Evolutionary conservation across 2,329 filamentous ascomycete species (phyloP), one percentile per base, ranked within the genome.

Genomic region (Pyricularia sp.): DNA sequence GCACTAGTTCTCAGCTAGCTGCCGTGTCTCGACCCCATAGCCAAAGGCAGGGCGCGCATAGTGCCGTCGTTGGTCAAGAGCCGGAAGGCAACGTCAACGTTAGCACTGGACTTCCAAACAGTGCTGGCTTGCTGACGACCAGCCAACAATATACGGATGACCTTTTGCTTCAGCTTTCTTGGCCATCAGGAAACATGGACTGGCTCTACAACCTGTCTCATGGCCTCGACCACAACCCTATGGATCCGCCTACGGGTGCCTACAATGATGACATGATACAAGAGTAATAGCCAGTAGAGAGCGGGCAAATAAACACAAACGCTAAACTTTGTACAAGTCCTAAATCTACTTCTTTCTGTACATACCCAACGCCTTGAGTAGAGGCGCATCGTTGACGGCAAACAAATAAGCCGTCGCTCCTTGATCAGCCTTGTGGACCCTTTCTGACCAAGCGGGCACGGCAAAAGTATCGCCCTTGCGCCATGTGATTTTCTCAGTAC

Each of bases 401-500:
- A 80, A 75, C 0, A 80, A 70, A 17, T 79, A 79, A 2, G 77
- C 77, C 23, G 70, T 70, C 12, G 75, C 72, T 0, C 69, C 73
- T 0, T 64, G 25, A 66, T 75, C 74, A 55, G 79, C 79, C 1
- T 81, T 76, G 72, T 86, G 84, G 72, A 82, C 78, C 59, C 84
- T 79, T 69, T 75, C 78, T 33, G 82, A 79, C 84, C 85, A 87
- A 0, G 83, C 76, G 0, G 85, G 84, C 1, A 87, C 77, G 30
- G 80, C 83, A 73, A 87, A 87, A 0, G 83, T 86, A 72, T 87
- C 85, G 0, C 81, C 78, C 10, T 77, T 71, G 58, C 78, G 77
- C 84, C 85, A 86, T 1, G 69, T 68, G 33, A 83, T 76, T 3
- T 74, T 77, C 65, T 67, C 65, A 11, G 26, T 23, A 66, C 77